phyloP scores from a whole-genome alignment of 345 rosid genomes.

The Gossypium thurberi region DNA sequence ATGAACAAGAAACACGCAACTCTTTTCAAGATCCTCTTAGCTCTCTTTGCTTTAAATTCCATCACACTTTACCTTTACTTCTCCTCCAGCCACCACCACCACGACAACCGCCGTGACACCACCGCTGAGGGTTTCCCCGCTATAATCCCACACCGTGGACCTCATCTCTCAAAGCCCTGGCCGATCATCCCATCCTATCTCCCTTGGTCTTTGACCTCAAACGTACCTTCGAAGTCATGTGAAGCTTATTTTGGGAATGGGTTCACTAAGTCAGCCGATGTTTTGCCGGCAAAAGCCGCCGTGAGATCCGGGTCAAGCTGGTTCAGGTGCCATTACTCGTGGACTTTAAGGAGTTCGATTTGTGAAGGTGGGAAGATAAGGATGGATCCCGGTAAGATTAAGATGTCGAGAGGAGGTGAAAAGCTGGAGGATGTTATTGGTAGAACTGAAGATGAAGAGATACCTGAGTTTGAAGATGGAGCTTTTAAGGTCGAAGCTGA shows the following conservation, averaged over 20 bases:
- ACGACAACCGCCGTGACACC: conserved; percentile 7
- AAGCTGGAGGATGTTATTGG: conserved; percentile 65
- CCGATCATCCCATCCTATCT: conserved; percentile 84
- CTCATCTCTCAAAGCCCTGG: conserved; percentile 54
- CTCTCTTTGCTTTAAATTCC: conserved; percentile 60
- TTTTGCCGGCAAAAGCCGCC: conserved; percentile 23
- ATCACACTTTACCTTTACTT: conserved; percentile 65
- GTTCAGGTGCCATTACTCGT: conserved; percentile 73
- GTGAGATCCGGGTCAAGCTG: conserved; percentile 35
- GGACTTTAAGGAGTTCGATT: conserved; percentile 63
- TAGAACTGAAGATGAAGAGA: conserved; percentile 66
- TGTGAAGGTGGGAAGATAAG: conserved; percentile 78
- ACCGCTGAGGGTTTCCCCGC: conserved; percentile 12
- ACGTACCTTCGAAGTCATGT: conserved; percentile 42
- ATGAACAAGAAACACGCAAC: conserved; percentile 37
- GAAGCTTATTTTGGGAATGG: conserved; percentile 90
- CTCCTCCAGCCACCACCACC: conserved; percentile 30
- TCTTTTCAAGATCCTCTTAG: conserved; percentile 41
- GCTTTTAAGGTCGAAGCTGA: conserved; percentile 58
- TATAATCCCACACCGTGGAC: conserved; percentile 14
- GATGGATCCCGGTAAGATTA: conserved; percentile 67
- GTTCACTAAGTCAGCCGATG: conserved; percentile 50
- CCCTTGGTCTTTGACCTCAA: conserved; percentile 62
- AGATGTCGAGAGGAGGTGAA: conserved; percentile 77
- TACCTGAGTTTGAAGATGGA: conserved; percentile 62